Percentiles rank a stretch among this genome's conserved stretches.
Conservation (phyloP, 495 filamentous ascomycete genomes). For the Pyronema omphalodes region DNA sequence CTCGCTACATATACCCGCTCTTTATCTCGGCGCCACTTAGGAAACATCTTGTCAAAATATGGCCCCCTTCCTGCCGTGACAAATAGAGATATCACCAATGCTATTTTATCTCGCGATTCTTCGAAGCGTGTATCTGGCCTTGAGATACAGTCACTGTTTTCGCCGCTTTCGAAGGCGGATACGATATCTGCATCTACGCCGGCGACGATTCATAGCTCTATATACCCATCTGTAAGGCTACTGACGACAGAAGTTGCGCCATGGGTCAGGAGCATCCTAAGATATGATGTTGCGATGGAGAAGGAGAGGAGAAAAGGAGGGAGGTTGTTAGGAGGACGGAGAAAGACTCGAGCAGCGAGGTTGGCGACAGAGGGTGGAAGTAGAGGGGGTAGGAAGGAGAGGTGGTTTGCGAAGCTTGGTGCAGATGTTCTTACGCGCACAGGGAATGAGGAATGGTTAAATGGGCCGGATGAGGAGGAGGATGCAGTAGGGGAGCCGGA, state of each 20-base stretch:
- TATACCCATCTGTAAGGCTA: not conserved
- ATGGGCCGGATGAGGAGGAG: not conserved
- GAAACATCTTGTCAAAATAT: too few relatives aligned
- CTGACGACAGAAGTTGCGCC: not conserved
- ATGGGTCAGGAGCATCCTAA: not conserved
- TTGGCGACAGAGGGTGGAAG: conserved; percentile 68
- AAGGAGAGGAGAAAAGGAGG: conserved; percentile 40
- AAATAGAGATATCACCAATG: conserved; percentile 14
- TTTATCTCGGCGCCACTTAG: conserved; percentile 17
- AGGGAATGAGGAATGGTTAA: conserved; percentile 12
- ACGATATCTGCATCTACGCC: not conserved
- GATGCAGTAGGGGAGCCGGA: not conserved
- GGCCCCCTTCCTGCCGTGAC: not conserved
- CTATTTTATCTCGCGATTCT: conserved; percentile 43
- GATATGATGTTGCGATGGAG: not conserved
- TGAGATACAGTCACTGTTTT: conserved; percentile 42
- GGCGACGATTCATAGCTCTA: not conserved
- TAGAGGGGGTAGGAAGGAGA: conserved; percentile 53
- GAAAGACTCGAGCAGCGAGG: conserved; percentile 62
- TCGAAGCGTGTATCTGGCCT: conserved; percentile 59
- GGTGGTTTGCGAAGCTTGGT: conserved; percentile 51
- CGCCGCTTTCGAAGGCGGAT: conserved; percentile 2
- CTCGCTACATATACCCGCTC: conserved; percentile 22
- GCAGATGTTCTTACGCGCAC: conserved; percentile 10
- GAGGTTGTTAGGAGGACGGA: conserved; percentile 34